Percentiles rank a stretch among this genome's conserved stretches.
phyloP scores from a whole-genome alignment of 202 grass and related monocot species.

The Setaria italica region DNA sequence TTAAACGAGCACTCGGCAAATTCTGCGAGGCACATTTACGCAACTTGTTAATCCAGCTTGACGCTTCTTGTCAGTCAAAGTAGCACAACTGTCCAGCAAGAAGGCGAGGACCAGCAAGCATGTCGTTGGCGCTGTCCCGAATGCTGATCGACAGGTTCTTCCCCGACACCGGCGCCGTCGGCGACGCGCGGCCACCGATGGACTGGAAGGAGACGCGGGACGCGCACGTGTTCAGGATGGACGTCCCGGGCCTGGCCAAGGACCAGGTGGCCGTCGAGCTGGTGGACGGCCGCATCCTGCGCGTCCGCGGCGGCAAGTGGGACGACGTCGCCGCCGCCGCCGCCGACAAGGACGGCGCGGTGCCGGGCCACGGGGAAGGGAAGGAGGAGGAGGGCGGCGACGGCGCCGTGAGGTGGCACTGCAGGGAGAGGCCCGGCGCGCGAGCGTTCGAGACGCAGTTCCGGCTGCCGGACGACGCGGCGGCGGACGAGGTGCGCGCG shows the following conservation, averaged over 20 bases:
- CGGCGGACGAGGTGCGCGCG: conserved; percentile 45
- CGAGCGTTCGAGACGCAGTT: conserved; percentile 39
- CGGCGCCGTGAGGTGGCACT: conserved; percentile 44
- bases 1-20: background rate
- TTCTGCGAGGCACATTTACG: background rate
- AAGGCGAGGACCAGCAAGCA: background rate
- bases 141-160: conserved; percentile 50
- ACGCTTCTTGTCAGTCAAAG: background rate
- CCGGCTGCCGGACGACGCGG: conserved; percentile 51
- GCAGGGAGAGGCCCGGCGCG: conserved; percentile 43
- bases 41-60: background rate
- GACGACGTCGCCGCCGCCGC: conserved; percentile 7
- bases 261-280: conserved; percentile 51
- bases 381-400: background rate
- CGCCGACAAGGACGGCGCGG: background rate
- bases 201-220: conserved; percentile 69
- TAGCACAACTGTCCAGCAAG: background rate
- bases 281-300: conserved; percentile 38
- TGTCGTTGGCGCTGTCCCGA: conserved; percentile 33
- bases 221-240: conserved; percentile 56
- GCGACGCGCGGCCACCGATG: conserved; percentile 26
- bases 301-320: conserved; percentile 38
- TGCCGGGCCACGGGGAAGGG: too few species aligned
- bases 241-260: conserved; percentile 53
- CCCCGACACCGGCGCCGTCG: conserved; percentile 15